Evolutionary conservation across 345 rosid genomes (phyloP), one percentile per base, ranked within the genome.

Genomic region (Microcos paniculata): DNA sequence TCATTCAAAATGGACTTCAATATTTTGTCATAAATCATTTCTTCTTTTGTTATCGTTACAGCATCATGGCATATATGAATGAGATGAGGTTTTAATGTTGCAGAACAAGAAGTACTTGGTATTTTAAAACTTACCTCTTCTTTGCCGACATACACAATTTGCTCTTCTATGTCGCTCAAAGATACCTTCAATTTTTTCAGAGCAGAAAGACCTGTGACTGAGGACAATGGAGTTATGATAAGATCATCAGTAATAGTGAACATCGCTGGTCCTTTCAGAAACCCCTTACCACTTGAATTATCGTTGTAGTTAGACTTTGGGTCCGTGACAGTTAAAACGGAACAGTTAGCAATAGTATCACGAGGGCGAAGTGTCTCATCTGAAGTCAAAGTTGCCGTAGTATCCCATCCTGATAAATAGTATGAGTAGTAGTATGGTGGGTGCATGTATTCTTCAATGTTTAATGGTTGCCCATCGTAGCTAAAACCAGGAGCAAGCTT

Each of bases 211-310:
- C 51, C 59, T 16, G 38, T 51, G 38, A 62, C 16, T 28, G 66
- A 15, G 24, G 84, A 83, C 3, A 72, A 21, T 4, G 74, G 78
- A 15, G 78, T 66, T 46, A 71, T 31, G 49, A 31, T 48, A 43
- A 83, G 61, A 58, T 80, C 28, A 35, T 80, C 78, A 0, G 77
- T 80, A 21, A 80, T 24, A 38, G 70, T 75, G 63, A 77, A 80
- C 78, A 52, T 45, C 45, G 59, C 52, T 2, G 72, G 78, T 63
- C 71, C 71, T 1, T 0, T 58, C 38, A 75, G 21, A 49, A 64
- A 80, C 38, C 80, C 83, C 26, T 51, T 48, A 28, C 74, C 24
- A 6, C 28, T 53, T 10, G 10, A 23, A n/a, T 26, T 67, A 8
- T 42, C 56, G 2, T 52, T 51, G n/a, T n/a, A 15, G 51, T 23